phyloP scores from a whole-genome alignment of 225 moss, liverwort and hornwort species.

The Takakia lepidozioides region DNA sequence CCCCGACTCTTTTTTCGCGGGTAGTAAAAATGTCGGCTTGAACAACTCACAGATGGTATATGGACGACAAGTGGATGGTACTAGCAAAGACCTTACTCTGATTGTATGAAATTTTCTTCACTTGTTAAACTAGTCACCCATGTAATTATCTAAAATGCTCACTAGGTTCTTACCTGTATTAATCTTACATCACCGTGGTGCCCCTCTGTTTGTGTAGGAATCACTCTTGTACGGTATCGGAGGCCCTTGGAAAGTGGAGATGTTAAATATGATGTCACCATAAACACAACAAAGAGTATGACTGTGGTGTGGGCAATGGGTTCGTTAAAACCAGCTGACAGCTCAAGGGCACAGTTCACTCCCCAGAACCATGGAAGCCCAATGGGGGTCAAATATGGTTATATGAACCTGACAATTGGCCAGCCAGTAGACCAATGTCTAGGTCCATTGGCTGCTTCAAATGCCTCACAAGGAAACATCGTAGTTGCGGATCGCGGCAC shows the following conservation, averaged over 20 bases:
- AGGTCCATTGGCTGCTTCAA: conserved; percentile 75
- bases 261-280: conserved; percentile 53
- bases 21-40: conserved; percentile 26
- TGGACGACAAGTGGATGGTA: conserved; percentile 85
- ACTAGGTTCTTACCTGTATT: too few species aligned
- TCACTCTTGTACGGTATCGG: conserved; percentile 82
- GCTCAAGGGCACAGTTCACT: conserved; percentile 56
- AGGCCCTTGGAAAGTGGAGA: conserved; percentile 68
- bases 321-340: conserved; percentile 67
- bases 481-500: conserved; percentile 96
- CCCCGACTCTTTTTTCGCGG: conserved; percentile 77
- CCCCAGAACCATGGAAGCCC: conserved; percentile 85
- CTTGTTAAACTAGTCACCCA: too few species aligned
- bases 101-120: too few species aligned
- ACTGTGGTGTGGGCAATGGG: conserved; percentile 88
- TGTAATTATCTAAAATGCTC: too few species aligned
- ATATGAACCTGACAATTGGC: conserved; percentile 44
- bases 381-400: conserved; percentile 52
- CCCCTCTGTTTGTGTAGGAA: conserved; percentile 29
- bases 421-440: conserved; percentile 56
- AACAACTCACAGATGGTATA: conserved; percentile 62
- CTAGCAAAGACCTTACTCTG: too few species aligned
- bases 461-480: conserved; percentile 65
- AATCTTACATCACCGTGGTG: too few species aligned
- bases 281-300: conserved; percentile 60